These are phyloP conservation scores for Singerocomus rubriflavus DNA, from an alignment of 1,284 basidiomycete species.

Conservation along the genomic window DNA sequence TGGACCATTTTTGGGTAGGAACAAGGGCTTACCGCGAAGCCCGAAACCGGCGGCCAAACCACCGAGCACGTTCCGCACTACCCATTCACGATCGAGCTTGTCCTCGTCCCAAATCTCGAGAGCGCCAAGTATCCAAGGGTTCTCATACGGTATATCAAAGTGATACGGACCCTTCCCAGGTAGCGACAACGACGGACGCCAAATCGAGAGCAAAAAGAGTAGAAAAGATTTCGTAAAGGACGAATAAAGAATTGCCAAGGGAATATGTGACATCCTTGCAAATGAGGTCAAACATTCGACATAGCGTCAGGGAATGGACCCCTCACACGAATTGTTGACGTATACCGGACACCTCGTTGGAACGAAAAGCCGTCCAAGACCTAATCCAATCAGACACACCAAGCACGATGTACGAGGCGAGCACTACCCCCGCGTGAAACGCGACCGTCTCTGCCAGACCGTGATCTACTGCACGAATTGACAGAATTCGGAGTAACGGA, in stretches of 20 bases:
- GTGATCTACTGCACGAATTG: not conserved
- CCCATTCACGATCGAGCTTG: constrained; percentile 77
- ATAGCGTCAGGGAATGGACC: not conserved
- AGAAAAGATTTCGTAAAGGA: constrained; percentile 86
- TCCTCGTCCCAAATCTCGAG: constrained; percentile 61
- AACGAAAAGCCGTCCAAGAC: constrained; percentile 11
- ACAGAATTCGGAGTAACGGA: constrained; percentile 23
- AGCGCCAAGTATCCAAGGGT: constrained; percentile 36
- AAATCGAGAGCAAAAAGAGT: constrained; percentile 79
- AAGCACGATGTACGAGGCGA: constrained; percentile 54
- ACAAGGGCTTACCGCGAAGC: constrained; percentile 45
- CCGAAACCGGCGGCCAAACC: constrained; percentile 81
- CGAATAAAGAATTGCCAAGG: constrained; percentile 81
- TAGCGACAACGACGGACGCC: constrained; percentile 52
- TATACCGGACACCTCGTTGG: constrained; percentile 44
- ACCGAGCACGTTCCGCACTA: constrained; percentile 79
- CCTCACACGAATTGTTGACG: constrained; percentile 57
- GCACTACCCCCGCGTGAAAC: constrained; percentile 65
- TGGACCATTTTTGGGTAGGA: not conserved
- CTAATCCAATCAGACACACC: constrained; percentile 38
- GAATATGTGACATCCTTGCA: constrained; percentile 66
- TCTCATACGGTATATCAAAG: constrained; percentile 28
- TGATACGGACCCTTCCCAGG: constrained; percentile 25
- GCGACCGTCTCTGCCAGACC: constrained; percentile 57
- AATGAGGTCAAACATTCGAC: not conserved